A percentile compares a stretch with the other conserved stretches of the same genome.
These are phyloP conservation scores for Asterophora lycoperdoides DNA, from an alignment of 768 basidiomycete species.

Conservation along the genomic window DNA sequence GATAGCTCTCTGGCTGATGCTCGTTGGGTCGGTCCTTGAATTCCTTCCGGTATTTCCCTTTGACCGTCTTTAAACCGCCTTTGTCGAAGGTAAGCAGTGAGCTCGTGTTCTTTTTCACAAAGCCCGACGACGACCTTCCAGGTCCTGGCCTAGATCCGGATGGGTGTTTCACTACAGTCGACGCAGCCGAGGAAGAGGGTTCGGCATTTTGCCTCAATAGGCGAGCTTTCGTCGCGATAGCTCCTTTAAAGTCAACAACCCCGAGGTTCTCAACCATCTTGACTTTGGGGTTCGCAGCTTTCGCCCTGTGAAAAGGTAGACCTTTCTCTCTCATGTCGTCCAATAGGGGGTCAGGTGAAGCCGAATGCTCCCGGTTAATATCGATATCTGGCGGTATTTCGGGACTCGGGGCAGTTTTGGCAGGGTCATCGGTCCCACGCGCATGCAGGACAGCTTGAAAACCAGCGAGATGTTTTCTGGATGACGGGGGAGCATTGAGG, in stretches of 20 bases:
- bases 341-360: background rate
- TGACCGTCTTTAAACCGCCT: constrained; percentile 47
- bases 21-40: background rate
- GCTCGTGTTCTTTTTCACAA: constrained; percentile 37
- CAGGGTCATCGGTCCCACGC: background rate
- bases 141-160: constrained; percentile 41
- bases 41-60: constrained; percentile 34
- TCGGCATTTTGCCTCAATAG: constrained; percentile 25
- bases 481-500: background rate
- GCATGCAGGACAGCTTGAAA: background rate
- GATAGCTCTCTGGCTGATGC: background rate
- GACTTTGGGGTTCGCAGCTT: constrained; percentile 50
- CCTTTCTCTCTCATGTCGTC: background rate
- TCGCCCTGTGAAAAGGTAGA: constrained; percentile 41
- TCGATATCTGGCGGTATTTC: background rate
- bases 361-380: background rate
- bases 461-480: background rate
- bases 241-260: constrained; percentile 28
- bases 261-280: constrained; percentile 45
- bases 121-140: constrained; percentile 44
- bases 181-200: constrained; percentile 9
- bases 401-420: too few species aligned
- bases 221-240: constrained; percentile 49
- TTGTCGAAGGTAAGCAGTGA: constrained; percentile 53
- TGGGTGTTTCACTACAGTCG: background rate